Evolutionary conservation across 148 eudicot genomes (phyloP).

Genomic region (Chenopodium berlandieri): DNA sequence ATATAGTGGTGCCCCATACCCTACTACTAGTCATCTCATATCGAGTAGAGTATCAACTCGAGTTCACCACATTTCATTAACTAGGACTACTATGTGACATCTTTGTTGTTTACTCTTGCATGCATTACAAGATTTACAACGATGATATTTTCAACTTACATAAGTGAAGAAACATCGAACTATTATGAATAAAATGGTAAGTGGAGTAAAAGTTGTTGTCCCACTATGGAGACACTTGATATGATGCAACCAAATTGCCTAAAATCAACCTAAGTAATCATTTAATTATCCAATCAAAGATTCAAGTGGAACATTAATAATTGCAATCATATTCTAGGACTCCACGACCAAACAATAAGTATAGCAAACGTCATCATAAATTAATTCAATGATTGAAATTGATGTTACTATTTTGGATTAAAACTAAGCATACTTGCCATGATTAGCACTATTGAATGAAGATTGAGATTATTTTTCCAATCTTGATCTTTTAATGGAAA

Average conservation of each 20-base stretch:
- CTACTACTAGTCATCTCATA: background rate
- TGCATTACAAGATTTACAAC: background rate
- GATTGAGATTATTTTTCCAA: background rate
- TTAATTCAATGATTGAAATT: conserved; percentile 19
- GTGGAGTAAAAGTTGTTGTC: background rate
- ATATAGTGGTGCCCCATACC: background rate
- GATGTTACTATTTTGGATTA: background rate
- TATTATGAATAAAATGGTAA: conserved; percentile 8
- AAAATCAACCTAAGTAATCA: conserved; percentile 18
- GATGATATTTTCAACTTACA: background rate
- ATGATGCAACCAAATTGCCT: conserved; percentile 5
- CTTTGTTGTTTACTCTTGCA: background rate
- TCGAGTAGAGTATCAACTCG: background rate
- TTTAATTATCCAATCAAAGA: background rate
- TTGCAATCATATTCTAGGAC: background rate
- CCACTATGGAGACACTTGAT: conserved; percentile 21
- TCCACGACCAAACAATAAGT: conserved; percentile 3
- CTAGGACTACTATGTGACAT: background rate
- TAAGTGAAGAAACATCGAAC: background rate
- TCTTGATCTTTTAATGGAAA: background rate
- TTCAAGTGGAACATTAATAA: background rate
- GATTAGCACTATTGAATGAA: conserved; percentile 11
- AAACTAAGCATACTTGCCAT: background rate
- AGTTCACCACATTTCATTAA: background rate
- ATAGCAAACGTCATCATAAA: conserved; percentile 16